phyloP scores from a whole-genome alignment of 768 basidiomycete species.

The Mycena vulgaris region DNA sequence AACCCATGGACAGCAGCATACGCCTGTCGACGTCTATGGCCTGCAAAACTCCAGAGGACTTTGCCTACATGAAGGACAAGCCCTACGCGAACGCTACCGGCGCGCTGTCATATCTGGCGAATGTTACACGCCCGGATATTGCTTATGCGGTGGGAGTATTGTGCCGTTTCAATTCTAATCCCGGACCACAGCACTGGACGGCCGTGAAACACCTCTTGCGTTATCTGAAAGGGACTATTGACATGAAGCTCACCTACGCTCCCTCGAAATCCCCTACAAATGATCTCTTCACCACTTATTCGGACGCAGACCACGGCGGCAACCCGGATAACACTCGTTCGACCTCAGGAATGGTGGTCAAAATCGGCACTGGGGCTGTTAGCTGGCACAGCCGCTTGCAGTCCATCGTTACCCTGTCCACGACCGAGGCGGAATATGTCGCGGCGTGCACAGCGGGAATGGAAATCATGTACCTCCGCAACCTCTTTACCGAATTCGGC shows the following conservation, averaged over 20 bases:
- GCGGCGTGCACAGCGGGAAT: neutral
- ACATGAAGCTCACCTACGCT: conserved; percentile 19
- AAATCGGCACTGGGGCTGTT: conserved; percentile 40
- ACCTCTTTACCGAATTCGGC: conserved; percentile 46
- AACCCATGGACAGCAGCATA: conserved; percentile 4
- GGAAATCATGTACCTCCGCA: conserved; percentile 43
- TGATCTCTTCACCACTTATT: conserved; percentile 39
- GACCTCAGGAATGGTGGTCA: conserved; percentile 48
- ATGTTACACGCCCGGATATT: conserved; percentile 13
- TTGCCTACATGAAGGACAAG: conserved; percentile 3
- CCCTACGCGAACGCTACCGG: neutral
- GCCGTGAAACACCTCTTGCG: conserved; percentile 40
- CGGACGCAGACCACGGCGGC: conserved; percentile 51
- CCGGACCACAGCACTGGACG: conserved; percentile 41
- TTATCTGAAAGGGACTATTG: conserved; percentile 39
- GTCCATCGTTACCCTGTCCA: neutral
- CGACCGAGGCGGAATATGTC: neutral
- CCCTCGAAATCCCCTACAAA: neutral
- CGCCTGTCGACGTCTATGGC: neutral
- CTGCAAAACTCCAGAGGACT: neutral
- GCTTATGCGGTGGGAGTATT: conserved; percentile 24
- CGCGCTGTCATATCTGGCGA: neutral
- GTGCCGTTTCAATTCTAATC: conserved; percentile 37
- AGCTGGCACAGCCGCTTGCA: conserved; percentile 1
- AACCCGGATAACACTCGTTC: conserved; percentile 47